Conservation (phyloP, 2,329 filamentous ascomycete genomes). For the Botryotinia narcissicola region DNA sequence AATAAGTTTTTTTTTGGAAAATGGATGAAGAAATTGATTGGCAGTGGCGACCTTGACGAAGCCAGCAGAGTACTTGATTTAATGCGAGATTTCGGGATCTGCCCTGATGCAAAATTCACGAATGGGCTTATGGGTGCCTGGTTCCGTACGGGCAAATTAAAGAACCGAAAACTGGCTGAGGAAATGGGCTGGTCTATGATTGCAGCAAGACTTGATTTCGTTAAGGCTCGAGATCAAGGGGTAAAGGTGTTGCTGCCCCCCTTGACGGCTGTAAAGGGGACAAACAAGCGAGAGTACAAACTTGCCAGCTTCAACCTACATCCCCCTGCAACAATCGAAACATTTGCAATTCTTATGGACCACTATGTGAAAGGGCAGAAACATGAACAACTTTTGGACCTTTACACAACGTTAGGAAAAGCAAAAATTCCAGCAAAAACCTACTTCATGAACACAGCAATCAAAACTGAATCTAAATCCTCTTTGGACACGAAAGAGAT, state of each 20-base stretch:
- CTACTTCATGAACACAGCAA: constrained; percentile 76
- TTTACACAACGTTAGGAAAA: constrained; percentile 61
- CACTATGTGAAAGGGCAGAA: constrained; percentile 65
- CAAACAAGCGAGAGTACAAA: constrained; percentile 30
- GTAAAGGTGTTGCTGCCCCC: constrained; percentile 21
- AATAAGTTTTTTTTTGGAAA: constrained; percentile 85
- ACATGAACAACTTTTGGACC: constrained; percentile 53
- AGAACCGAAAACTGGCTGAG: constrained; percentile 61
- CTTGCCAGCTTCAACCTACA: constrained; percentile 40
- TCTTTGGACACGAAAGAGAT: neutral
- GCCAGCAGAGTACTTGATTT: constrained; percentile 71
- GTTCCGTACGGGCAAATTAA: constrained; percentile 60
- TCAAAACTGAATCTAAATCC: constrained; percentile 47
- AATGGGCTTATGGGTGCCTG: constrained; percentile 81
- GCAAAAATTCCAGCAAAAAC: constrained; percentile 66
- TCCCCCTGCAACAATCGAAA: constrained; percentile 70
- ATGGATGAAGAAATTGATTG: constrained; percentile 83
- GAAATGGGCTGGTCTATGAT: constrained; percentile 76
- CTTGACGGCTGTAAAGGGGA: constrained; percentile 22
- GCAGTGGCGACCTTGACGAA: constrained; percentile 66
- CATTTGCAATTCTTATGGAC: constrained; percentile 71
- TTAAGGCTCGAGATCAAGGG: constrained; percentile 45
- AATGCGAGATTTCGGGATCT: constrained; percentile 68
- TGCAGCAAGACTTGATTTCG: constrained; percentile 60
- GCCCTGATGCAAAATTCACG: constrained; percentile 70